Evolutionary conservation across 2,329 filamentous ascomycete species (phyloP).

Genomic region (Paramyrothecium roridum): DNA sequence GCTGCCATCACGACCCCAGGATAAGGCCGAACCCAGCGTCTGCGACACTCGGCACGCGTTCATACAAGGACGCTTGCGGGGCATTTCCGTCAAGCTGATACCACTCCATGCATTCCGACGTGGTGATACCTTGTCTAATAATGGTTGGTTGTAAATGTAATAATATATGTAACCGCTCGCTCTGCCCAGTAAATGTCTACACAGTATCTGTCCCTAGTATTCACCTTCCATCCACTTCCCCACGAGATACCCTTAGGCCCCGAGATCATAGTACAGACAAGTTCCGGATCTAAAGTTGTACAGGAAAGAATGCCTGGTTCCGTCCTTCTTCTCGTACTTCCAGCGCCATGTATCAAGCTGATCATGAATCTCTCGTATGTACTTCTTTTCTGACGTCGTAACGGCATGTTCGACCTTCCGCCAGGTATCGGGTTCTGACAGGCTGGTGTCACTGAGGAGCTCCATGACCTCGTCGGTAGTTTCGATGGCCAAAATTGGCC

Average conservation of each 20-base stretch:
- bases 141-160: too few species aligned
- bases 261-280: constrained; percentile 82
- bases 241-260: constrained; percentile 15
- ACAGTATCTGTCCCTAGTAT: too few species aligned
- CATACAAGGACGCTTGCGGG: too few species aligned
- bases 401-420: constrained; percentile 74
- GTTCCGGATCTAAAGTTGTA: constrained; percentile 87
- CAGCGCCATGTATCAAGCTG: constrained; percentile 63
- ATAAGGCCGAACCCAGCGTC: too few species aligned
- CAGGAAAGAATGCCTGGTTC: constrained; percentile 73
- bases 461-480: constrained; percentile 81
- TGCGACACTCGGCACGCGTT: too few species aligned
- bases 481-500: constrained; percentile 84
- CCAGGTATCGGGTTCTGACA: constrained; percentile 84
- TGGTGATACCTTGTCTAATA: too few species aligned
- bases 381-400: constrained; percentile 74
- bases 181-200: too few species aligned
- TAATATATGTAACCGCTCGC: too few species aligned
- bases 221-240: neutral
- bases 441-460: constrained; percentile 66
- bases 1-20: too few species aligned
- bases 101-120: too few species aligned
- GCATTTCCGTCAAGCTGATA: too few species aligned
- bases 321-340: constrained; percentile 51
- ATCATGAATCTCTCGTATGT: constrained; percentile 78